Base-by-base conservation (phyloP, 805 yeast genomes). In the Cyberlindnera xishuangbannaensis region DNA sequence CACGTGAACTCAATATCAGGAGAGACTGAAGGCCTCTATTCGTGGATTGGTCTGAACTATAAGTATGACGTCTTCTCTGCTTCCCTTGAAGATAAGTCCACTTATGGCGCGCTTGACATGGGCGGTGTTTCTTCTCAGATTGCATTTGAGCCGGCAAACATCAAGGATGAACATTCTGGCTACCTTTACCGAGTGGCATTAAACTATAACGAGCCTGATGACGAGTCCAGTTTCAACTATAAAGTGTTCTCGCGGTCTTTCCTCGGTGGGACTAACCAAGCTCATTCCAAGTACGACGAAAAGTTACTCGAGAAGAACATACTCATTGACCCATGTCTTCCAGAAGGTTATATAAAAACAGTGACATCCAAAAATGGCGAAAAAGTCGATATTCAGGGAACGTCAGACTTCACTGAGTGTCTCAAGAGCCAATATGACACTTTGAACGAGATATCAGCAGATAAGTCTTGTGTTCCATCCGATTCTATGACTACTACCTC, bases 121-220 rank as follows among this genome's bases (percentile, higher is more conserved):
- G 98, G 98, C 12, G 98, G 98, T 5, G 97, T 97, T 0, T 86
- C 96, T 1, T 84, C 96, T 1, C 84, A 78, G 48, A 71, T 78
- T 15, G 76, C 76, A 4, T 78, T 77, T 45, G 73, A 68, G 51
- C 84, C 85, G 1, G 18, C 35, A n/a, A 36, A 36, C 19, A 13
- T 35, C 13, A 17, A 33, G 19, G 68, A 69, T 44, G 30, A 40
- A 15, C 60, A 70, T 1, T 75, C 69, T 9, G 36, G 71, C 38
- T 47, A 67, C 26, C 48, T 76, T 29, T 71, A 67, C 45, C 60
- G 56, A 26, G 47, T 78, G 2, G 58, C 60, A n/a, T 53, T 78
- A 21, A 55, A 63, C 19, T 55, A 62, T 18, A 28, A 62, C 4
- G 58, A 54, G 1, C 41, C 52, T n/a, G 28, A 47, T 7, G 38